A percentile compares a stretch with the other conserved stretches of the same genome.
These are phyloP conservation scores for Lagenaria siceraria DNA, from an alignment of 306 rosid species.

Conservation along the genomic window DNA sequence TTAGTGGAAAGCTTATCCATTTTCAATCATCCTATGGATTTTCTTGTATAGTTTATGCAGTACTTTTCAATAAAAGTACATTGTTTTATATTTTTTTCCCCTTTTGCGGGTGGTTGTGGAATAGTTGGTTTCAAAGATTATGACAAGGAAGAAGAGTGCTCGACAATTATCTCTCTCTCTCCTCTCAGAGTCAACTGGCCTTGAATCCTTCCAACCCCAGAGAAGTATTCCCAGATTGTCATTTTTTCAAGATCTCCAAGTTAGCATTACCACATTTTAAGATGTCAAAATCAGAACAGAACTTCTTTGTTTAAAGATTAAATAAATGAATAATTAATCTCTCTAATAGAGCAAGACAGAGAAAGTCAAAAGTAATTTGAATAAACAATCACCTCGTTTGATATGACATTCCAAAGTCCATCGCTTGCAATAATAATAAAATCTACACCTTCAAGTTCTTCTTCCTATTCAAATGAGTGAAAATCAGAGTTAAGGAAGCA, in stretches of 20 bases:
- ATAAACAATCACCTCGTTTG: conserved; percentile 51
- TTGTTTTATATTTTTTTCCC: no score
- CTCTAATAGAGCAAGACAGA: not conserved
- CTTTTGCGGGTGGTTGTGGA: not conserved
- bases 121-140: not conserved
- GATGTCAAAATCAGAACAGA: not conserved
- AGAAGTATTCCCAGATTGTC: not conserved
- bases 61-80: not conserved
- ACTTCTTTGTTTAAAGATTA: not conserved
- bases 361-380: not conserved
- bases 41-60: not conserved
- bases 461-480: conserved; percentile 39
- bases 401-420: conserved; percentile 87
- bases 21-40: not conserved
- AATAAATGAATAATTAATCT: not conserved
- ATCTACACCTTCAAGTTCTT: conserved; percentile 62
- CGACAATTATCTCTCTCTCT: not conserved
- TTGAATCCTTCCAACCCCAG: not conserved
- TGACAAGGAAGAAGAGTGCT: not conserved
- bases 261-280: not conserved
- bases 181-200: not conserved
- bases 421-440: conserved; percentile 79
- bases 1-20: not conserved
- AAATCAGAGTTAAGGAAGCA: not conserved
- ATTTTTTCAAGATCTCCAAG: not conserved